phyloP scores from a whole-genome alignment of 2,329 filamentous ascomycete species.

The Claviceps digitariae region DNA sequence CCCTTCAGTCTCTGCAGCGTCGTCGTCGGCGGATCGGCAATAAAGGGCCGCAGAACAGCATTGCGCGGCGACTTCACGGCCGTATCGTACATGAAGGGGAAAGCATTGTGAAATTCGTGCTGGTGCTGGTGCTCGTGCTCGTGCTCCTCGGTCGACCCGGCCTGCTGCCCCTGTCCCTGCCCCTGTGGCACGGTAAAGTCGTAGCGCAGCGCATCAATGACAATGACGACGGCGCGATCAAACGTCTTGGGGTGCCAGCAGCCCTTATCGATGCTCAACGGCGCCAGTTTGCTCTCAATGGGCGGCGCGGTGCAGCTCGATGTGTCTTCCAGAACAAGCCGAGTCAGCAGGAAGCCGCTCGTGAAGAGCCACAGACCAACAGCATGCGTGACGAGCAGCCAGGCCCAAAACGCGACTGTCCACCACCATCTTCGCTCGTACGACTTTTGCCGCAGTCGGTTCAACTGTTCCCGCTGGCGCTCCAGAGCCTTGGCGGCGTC shows the following conservation, averaged over 20 bases:
- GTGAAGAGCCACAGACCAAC: conserved; percentile 85
- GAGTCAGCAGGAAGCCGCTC: conserved; percentile 83
- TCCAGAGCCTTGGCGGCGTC: conserved; percentile 27
- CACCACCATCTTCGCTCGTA: conserved; percentile 43
- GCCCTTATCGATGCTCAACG: conserved; percentile 42
- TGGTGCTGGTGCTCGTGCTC: conserved; percentile 15
- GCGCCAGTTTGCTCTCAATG: conserved; percentile 32
- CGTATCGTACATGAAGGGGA: conserved; percentile 77
- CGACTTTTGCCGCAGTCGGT: conserved; percentile 31
- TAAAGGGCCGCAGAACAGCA: conserved; percentile 85
- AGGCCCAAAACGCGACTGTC: conserved; percentile 54
- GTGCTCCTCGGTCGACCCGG: conserved; percentile 15
- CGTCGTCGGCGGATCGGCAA: conserved; percentile 89
- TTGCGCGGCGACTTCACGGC: conserved; percentile 61
- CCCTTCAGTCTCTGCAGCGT: conserved; percentile 89
- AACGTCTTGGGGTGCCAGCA: conserved; percentile 97
- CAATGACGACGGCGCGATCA: conserved; percentile 75
- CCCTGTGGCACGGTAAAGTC: conserved; percentile 77
- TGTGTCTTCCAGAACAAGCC: conserved; percentile 64
- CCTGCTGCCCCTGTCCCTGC: too few species aligned
- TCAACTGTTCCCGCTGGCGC: conserved; percentile 31
- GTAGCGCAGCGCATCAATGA: conserved; percentile 90
- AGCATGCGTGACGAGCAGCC: conserved; percentile 60
- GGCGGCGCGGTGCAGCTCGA: conserved; percentile 59
- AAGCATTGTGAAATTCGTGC: conserved; percentile 65